Base-by-base conservation (phyloP, 257 asterid genomes). In the Verbena officinalis region DNA sequence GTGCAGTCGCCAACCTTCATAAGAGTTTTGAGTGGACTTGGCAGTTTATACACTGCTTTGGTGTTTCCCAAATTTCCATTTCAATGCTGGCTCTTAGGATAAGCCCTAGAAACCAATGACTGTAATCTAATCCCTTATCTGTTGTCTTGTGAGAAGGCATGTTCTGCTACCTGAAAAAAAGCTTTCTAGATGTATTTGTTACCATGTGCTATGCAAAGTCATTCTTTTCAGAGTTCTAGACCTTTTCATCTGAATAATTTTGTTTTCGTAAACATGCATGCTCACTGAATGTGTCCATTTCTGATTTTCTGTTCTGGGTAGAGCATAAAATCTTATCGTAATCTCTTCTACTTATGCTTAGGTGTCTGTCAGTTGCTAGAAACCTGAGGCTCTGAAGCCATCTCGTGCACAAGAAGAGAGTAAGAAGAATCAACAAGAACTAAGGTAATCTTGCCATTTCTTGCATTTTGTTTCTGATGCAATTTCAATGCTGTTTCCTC, bases 351-450 rank as follows among this genome's bases (percentile, higher is more conserved):
- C 40, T 55, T 31, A 14, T 71, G 20, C 40, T 43, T 70, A 87
- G 95, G 86, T 80, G 40, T 73, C 88, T 39, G 82, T 59, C 58
- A 70, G 73, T 73, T 50, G 78, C 60, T 67, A 75, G 64, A 75
- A 79, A 59, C 55, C 75, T 40, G 87, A 70, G 82, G 71, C 86
- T 69, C 71, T 82, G 49, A 83, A 83, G 65, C 83, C 84, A 44
- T 71, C 84, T 43, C 83, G 83, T 55, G 81, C 93, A 36, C 85
- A 84, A 11, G 90, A 85, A 70, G 93, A 85, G 74, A 67, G 77
- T 59, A 74, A 72, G 73, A 54, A 48, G 56, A 85, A 83, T 69
- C 60, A 65, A 58, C 84, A 77, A 50, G 95, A 85, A 79, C 66
- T 87, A 65, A 85, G 81, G 90, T 83, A 73, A 34, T n/a, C 24